phyloP scores from a whole-genome alignment of 1,139 yeast genomes.

The Taphrina flavorubra region DNA sequence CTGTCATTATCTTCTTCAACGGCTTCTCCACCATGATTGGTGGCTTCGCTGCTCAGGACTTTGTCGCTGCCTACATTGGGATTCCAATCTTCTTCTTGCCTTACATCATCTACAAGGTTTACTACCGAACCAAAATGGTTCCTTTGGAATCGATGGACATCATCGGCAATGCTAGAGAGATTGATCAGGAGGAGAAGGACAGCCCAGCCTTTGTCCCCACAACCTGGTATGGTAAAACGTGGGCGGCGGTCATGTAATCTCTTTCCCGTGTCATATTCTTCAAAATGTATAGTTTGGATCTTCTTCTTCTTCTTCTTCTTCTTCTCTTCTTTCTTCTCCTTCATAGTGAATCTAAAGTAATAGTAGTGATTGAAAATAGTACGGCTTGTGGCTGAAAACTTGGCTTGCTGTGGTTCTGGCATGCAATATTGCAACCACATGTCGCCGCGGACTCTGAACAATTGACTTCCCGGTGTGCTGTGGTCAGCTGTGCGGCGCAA shows the following conservation, averaged over 20 bases:
- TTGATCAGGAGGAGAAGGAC: slow-evolving; percentile 27
- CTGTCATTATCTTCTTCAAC: slow-evolving; percentile 67
- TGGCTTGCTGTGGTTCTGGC: no score
- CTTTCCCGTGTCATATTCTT: background rate
- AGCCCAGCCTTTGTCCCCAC: slow-evolving; percentile 1
- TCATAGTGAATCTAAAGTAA: background rate
- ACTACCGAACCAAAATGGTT: slow-evolving; percentile 59
- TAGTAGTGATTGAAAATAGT: background rate
- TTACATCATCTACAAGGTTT: slow-evolving; percentile 51
- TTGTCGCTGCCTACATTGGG: slow-evolving; percentile 63
- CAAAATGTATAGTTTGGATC: background rate
- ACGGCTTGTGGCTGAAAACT: background rate
- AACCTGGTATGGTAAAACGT: slow-evolving; percentile 20
- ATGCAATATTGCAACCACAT: no score
- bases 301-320: no score
- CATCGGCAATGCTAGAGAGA: slow-evolving; percentile 64
- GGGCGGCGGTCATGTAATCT: slow-evolving; percentile 18
- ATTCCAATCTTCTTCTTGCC: slow-evolving; percentile 58
- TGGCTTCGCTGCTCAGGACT: slow-evolving; percentile 58
- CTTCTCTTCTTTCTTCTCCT: background rate
- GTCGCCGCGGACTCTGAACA: no score
- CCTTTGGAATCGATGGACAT: slow-evolving; percentile 67
- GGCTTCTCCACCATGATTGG: slow-evolving; percentile 70
- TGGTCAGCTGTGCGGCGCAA: no score
- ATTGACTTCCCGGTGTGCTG: no score